phyloP scores from a whole-genome alignment of 352 stramenopile genomes.

The Elongisporangium undulatum region DNA sequence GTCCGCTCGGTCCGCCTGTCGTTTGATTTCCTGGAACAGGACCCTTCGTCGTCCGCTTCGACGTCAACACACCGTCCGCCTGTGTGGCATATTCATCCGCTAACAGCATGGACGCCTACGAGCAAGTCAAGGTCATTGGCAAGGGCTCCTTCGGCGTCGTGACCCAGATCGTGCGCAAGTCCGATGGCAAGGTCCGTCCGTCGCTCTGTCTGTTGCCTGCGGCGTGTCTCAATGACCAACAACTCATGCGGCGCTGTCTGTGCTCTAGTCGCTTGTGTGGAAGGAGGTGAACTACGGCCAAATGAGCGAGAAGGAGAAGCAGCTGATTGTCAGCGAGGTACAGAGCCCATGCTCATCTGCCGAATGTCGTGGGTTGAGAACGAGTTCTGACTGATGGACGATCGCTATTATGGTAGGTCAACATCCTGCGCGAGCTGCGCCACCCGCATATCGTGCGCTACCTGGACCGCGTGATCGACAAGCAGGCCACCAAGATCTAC shows the following conservation, averaged over 20 bases:
- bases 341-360: conserved; percentile 1
- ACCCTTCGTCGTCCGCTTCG: conserved; percentile 2
- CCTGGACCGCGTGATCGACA: conserved; percentile 93
- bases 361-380: too few species aligned
- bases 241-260: neutral
- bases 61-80: neutral
- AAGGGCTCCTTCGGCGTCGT: conserved; percentile 91
- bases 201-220: neutral
- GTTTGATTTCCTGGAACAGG: neutral
- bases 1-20: neutral
- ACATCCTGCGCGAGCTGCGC: conserved; percentile 91
- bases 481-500: conserved; percentile 90
- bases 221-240: neutral
- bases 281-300: conserved; percentile 91
- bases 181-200: conserved; percentile 73
- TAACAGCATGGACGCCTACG: conserved; percentile 79
- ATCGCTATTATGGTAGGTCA: too few species aligned
- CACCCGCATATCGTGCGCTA: conserved; percentile 93
- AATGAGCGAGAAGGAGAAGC: conserved; percentile 93
- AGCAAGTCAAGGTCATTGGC: conserved; percentile 86
- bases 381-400: too few species aligned
- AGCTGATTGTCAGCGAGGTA: conserved; percentile 91
- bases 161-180: conserved; percentile 86
- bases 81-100: neutral
- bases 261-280: conserved; percentile 85